Conservation (phyloP, 2,329 filamentous ascomycete species). For the Pyrenochaeta sp. region DNA sequence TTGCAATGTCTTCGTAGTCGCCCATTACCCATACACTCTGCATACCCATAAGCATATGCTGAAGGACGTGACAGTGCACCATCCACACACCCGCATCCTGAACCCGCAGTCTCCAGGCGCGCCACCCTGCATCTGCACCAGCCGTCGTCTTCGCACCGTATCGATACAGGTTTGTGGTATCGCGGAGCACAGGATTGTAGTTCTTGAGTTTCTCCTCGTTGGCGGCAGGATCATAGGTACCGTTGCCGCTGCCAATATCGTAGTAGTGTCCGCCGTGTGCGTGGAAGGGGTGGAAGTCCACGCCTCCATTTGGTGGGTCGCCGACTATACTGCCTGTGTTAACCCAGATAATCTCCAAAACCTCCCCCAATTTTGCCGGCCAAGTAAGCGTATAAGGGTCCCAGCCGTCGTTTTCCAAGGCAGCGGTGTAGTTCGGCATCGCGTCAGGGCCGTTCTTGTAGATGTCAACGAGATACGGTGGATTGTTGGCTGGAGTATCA, state of each 20-base stretch:
- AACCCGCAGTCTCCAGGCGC: conserved; percentile 67
- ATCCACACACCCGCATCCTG: conserved; percentile 56
- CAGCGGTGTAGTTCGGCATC: conserved; percentile 63
- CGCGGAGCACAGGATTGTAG: conserved; percentile 52
- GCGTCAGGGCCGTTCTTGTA: conserved; percentile 57
- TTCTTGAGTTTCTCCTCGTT: conserved; percentile 56
- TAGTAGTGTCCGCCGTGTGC: conserved; percentile 64
- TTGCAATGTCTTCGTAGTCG: conserved; percentile 50
- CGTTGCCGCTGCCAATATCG: conserved; percentile 63
- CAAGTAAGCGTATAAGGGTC: conserved; percentile 62
- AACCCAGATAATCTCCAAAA: conserved; percentile 62
- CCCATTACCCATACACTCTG: conserved; percentile 59
- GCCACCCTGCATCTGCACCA: conserved; percentile 62
- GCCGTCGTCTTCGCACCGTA: conserved; percentile 57
- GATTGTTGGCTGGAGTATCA: conserved; percentile 13
- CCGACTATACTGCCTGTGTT: conserved; percentile 40
- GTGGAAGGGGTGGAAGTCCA: conserved; percentile 61
- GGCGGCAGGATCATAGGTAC: conserved; percentile 59
- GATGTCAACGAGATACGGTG: conserved; percentile 63
- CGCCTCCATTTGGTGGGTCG: conserved; percentile 24
- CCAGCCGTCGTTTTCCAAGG: conserved; percentile 61
- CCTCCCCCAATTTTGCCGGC: conserved; percentile 64
- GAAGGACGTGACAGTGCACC: conserved; percentile 68
- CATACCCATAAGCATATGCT: conserved; percentile 67
- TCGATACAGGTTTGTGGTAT: conserved; percentile 65